These are phyloP conservation scores for Lineolata rhizophorae DNA, from an alignment of 495 filamentous ascomycete genomes.

Conservation along the genomic window DNA sequence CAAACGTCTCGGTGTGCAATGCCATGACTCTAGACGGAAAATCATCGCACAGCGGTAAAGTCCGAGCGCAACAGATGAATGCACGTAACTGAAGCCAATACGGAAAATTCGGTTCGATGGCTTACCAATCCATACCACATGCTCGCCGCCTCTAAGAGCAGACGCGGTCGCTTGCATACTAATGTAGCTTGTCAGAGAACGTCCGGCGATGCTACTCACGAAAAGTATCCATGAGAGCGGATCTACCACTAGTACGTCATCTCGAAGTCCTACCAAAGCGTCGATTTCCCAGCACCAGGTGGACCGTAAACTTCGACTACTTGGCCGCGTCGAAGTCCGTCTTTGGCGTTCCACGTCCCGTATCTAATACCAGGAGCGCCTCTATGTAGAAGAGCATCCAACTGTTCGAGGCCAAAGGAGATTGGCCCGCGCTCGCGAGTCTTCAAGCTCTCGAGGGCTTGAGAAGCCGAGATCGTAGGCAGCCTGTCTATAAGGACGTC, in stretches of 20 bases:
- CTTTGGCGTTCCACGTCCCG: constrained; percentile 3
- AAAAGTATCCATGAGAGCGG: no score
- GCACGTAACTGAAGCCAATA: no score
- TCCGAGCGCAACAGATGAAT: no score
- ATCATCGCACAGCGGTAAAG: no score
- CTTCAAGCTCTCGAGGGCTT: constrained; percentile 39
- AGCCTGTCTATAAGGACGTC: constrained; percentile 36
- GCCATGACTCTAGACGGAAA: no score
- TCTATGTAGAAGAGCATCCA: constrained; percentile 23
- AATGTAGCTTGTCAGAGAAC: constrained; percentile 1
- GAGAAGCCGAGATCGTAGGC: constrained; percentile 70
- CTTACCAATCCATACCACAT: constrained; percentile 76
- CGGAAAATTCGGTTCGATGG: no score
- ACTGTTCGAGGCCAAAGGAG: constrained; percentile 38
- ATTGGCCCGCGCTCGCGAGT: constrained; percentile 34
- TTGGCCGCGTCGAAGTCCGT: constrained; percentile 51
- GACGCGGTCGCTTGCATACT: constrained; percentile 41
- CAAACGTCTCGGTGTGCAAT: no score
- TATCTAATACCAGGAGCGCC: constrained; percentile 5
- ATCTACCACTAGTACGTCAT: no score
- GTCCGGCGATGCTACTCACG: no score
- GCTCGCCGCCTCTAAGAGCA: constrained; percentile 34
- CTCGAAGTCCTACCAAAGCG: constrained; percentile 58
- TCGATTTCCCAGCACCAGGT: constrained; percentile 70
- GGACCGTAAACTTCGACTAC: constrained; percentile 82